Conservation (phyloP, 352 stramenopile species). For the Phytophthora citricola region DNA sequence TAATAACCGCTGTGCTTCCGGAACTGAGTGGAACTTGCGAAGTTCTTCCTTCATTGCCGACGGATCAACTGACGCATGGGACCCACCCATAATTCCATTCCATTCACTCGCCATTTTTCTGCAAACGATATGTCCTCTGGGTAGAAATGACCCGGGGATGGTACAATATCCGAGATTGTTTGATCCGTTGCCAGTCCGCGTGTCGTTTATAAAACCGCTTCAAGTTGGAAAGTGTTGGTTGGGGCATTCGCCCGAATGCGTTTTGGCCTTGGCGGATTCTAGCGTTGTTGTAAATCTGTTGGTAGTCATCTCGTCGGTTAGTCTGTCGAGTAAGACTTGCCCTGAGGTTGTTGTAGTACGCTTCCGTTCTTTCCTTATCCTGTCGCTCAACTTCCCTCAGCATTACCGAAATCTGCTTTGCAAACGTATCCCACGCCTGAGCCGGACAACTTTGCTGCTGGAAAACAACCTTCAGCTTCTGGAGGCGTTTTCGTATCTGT, state of each 20-base stretch:
- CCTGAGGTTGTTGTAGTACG: not conserved
- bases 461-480: not conserved
- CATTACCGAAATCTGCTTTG: not conserved
- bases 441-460: not conserved
- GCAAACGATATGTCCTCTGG: not conserved
- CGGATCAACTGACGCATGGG: not conserved
- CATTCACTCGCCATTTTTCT: slow-evolving; percentile 11
- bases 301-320: not conserved
- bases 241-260: not conserved
- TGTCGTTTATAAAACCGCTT: slow-evolving; percentile 5
- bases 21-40: slow-evolving; percentile 1
- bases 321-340: not conserved
- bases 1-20: not conserved
- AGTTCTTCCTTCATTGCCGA: not conserved
- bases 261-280: not conserved
- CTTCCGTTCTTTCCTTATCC: not conserved
- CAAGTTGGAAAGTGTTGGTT: not conserved
- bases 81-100: slow-evolving; percentile 7
- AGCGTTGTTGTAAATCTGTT: not conserved
- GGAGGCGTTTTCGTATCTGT: not conserved
- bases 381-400: not conserved
- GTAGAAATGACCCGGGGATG: slow-evolving; percentile 6
- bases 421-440: not conserved
- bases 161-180: not conserved
- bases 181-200: slow-evolving; percentile 8